Base-by-base conservation (phyloP, 331 rosid genomes). In the Pyrus hybrid region DNA sequence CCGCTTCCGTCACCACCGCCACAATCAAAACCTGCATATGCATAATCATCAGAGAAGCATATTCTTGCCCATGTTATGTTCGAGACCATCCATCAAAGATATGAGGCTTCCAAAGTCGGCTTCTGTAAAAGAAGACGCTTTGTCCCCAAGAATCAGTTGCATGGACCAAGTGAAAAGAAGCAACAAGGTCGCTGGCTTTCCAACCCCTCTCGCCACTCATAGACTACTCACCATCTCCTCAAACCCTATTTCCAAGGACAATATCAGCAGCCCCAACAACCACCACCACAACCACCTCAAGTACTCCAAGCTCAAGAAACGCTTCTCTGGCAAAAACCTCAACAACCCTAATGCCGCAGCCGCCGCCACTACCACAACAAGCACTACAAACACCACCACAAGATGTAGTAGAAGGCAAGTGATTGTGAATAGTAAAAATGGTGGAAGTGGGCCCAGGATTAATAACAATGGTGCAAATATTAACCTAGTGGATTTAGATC, bases 151-250 rank as follows among this genome's bases (percentile, higher is more conserved):
- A 86, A 92, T 92, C 82, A 84, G 96, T 56, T 95, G 99, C 88
- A 92, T 89, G 90, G 99, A 97, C 67, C 97, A 95, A 72, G 99
- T 95, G 3, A 95, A 92, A 79, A 86, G 97, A 61, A 85, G 83
- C 85, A 91, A 92, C 91, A 92, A 72, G 68, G 88, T 90, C 2
- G 72, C 83, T 5, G 98, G 95, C 5, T 81, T 85, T 16, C 93
- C 96, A 35, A 28, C 81, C 51, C 68, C 91, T 17, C 58, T 53
- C 58, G 1, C 22, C 86, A 88, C 41, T 79, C 84, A 63, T 60
- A 29, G 63, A 57, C 67, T 43, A 43, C 32, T 56, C 41, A 61
- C 63, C 2, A 61, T 32, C 30, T 74, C 77, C 58, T 77, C 78
- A 18, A 25, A 8, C 63, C 7, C 30, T 17, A 67, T 71, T 56